Evolutionary conservation across 139 green algal species (phyloP).

Genomic region (Edaphochlamys debaryana): DNA sequence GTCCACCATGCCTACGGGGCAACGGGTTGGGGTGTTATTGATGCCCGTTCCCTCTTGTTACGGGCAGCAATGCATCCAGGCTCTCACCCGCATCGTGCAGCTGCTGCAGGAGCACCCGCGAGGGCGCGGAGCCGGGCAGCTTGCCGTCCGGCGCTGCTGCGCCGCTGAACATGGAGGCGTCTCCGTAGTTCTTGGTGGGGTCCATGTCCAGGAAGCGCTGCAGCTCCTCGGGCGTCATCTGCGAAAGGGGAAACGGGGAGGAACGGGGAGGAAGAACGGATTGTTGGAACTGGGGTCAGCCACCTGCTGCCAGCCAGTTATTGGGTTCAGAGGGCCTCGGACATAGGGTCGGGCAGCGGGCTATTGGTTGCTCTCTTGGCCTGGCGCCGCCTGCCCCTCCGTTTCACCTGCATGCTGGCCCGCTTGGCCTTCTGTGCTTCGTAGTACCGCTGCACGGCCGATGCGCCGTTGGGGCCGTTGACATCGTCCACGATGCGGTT

Average conservation of each 20-base stretch:
- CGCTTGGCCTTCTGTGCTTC: conserved; percentile 12
- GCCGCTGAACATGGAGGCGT: conserved; percentile 29
- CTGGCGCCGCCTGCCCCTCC: too few species aligned
- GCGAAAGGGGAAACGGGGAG: neutral
- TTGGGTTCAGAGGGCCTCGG: too few species aligned
- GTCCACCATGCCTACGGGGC: conserved; percentile 55
- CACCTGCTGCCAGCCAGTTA: too few species aligned
- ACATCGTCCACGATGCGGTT: neutral
- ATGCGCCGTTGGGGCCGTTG: conserved; percentile 11
- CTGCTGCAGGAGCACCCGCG: conserved; percentile 62
- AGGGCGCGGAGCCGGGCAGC: conserved; percentile 44
- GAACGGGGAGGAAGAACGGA: neutral
- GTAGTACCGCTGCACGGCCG: conserved; percentile 29
- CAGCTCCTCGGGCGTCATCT: conserved; percentile 47
- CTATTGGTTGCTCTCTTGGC: too few species aligned
- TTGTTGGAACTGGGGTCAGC: too few species aligned
- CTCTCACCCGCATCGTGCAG: conserved; percentile 60
- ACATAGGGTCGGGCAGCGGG: too few species aligned
- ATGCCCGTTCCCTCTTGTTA: neutral
- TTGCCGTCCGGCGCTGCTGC: conserved; percentile 33
- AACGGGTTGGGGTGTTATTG: too few species aligned
- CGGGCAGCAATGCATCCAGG: too few species aligned
- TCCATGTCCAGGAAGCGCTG: conserved; percentile 50
- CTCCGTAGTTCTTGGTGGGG: conserved; percentile 40
- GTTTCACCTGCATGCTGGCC: conserved; percentile 30